Percentiles rank a stretch among this genome's conserved stretches.
phyloP scores from a whole-genome alignment of 257 asterid species.

The Verbena officinalis region DNA sequence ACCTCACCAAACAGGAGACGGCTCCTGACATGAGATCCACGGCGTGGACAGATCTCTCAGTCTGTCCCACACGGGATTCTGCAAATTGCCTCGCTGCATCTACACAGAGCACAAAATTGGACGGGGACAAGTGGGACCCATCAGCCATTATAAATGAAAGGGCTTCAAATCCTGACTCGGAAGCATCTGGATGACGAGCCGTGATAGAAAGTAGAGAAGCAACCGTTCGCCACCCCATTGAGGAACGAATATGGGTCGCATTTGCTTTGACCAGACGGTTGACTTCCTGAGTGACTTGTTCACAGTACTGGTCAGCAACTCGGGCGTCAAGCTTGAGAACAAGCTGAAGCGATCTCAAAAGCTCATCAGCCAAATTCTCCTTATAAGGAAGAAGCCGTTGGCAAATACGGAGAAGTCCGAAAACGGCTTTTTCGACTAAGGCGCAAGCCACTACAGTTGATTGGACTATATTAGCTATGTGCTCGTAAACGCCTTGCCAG shows the following conservation, averaged over 20 bases:
- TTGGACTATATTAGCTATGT: constrained; percentile 84
- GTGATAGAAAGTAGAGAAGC: constrained; percentile 78
- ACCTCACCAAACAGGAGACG: constrained; percentile 59
- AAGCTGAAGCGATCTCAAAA: constrained; percentile 76
- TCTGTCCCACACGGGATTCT: constrained; percentile 91
- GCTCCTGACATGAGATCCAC: constrained; percentile 87
- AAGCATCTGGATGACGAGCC: constrained; percentile 94
- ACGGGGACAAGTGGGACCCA: constrained; percentile 84
- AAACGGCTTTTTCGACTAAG: constrained; percentile 90
- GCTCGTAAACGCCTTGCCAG: constrained; percentile 96
- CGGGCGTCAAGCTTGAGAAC: constrained; percentile 93
- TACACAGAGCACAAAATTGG: constrained; percentile 71
- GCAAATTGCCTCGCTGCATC: constrained; percentile 94
- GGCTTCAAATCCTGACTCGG: constrained; percentile 92
- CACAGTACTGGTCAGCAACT: constrained; percentile 94
- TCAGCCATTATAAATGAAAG: constrained; percentile 77
- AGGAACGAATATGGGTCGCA: constrained; percentile 71
- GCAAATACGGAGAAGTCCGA: constrained; percentile 92
- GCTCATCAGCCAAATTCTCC: constrained; percentile 86
- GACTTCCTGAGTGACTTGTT: constrained; percentile 96
- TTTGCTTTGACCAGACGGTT: constrained; percentile 86
- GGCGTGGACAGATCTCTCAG: constrained; percentile 76
- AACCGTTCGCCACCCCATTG: constrained; percentile 88
- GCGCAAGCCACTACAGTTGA: constrained; percentile 96
- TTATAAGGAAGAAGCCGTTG: constrained; percentile 90